Evolutionary conservation across 352 stramenopile species (phyloP).

Genomic region (Aphanomyces euteiches): DNA sequence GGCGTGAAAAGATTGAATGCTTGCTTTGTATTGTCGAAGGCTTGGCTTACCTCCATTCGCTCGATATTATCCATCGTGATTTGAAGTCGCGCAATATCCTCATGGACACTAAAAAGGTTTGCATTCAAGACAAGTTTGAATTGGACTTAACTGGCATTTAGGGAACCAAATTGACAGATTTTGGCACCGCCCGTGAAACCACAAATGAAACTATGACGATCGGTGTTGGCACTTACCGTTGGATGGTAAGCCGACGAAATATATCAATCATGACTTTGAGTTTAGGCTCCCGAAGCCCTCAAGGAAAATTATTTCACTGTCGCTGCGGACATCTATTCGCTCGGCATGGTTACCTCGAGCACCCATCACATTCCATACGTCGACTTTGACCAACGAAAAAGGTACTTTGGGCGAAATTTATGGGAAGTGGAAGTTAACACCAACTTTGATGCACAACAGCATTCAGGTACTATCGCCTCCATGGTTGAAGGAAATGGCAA

Average conservation of each 20-base stretch:
- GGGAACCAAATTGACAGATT: neutral
- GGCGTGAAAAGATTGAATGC: neutral
- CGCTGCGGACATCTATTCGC: conserved; percentile 35
- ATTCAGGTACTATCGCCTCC: conserved; percentile 4
- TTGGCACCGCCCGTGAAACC: conserved; percentile 8
- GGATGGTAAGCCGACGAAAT: neutral
- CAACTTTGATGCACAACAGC: conserved; percentile 1
- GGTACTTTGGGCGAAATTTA: neutral
- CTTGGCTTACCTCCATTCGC: conserved; percentile 10
- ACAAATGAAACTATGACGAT: conserved; percentile 18
- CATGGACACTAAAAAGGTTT: conserved; percentile 25
- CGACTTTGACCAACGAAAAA: conserved; percentile 29
- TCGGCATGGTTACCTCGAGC: conserved; percentile 33
- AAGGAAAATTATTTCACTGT: conserved; percentile 25
- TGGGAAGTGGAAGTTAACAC: too few relatives aligned
- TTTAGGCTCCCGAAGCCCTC: neutral
- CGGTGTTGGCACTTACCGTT: conserved; percentile 21
- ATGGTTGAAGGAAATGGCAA: conserved; percentile 12
- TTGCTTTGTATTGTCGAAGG: conserved; percentile 11
- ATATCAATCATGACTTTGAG: neutral
- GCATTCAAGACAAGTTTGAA: neutral
- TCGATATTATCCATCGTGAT: conserved; percentile 41
- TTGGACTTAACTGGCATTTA: neutral
- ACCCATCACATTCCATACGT: conserved; percentile 35
- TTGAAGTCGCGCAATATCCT: conserved; percentile 50